Conservation (phyloP, 192 early-diverging fungal species). For the Lunasporangiospora selenospora region DNA sequence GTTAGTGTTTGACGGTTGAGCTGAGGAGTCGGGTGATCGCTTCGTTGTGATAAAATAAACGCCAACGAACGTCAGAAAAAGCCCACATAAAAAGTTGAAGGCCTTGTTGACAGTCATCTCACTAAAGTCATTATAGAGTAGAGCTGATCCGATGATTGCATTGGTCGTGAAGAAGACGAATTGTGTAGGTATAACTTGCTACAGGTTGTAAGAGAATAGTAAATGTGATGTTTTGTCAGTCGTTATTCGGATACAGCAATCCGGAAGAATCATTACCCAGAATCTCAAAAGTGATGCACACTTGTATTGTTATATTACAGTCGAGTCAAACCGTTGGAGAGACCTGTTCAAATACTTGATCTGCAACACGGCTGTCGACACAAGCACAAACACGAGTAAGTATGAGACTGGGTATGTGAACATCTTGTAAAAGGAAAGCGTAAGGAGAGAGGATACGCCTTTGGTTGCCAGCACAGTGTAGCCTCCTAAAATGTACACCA, state of each 20-base stretch:
- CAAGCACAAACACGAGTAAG: slow-evolving; percentile 60
- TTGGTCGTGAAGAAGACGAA: slow-evolving; percentile 78
- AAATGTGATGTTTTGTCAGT: background rate
- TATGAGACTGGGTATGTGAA: slow-evolving; percentile 72
- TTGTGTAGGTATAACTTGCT: slow-evolving; percentile 78
- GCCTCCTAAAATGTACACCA: slow-evolving; percentile 53
- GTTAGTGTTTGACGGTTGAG: background rate
- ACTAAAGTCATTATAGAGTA: slow-evolving; percentile 72
- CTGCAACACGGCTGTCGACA: slow-evolving; percentile 68
- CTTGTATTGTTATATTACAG: too few relatives aligned
- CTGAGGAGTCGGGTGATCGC: slow-evolving; percentile 27
- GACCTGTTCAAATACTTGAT: slow-evolving; percentile 73
- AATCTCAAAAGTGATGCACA: too few relatives aligned
- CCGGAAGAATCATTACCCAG: background rate
- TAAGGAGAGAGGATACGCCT: slow-evolving; percentile 70
- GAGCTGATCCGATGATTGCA: slow-evolving; percentile 71
- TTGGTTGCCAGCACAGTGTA: slow-evolving; percentile 78
- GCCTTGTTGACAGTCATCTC: slow-evolving; percentile 54
- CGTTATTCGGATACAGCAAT: background rate
- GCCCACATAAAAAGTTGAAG: slow-evolving; percentile 62
- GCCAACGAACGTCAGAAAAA: slow-evolving; percentile 66
- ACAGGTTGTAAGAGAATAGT: slow-evolving; percentile 25
- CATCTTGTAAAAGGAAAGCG: slow-evolving; percentile 65
- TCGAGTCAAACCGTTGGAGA: slow-evolving; percentile 68
- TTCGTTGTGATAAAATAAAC: slow-evolving; percentile 75